Evolutionary conservation across 768 basidiomycete species (phyloP).

Genomic region (Galerina sulciceps): DNA sequence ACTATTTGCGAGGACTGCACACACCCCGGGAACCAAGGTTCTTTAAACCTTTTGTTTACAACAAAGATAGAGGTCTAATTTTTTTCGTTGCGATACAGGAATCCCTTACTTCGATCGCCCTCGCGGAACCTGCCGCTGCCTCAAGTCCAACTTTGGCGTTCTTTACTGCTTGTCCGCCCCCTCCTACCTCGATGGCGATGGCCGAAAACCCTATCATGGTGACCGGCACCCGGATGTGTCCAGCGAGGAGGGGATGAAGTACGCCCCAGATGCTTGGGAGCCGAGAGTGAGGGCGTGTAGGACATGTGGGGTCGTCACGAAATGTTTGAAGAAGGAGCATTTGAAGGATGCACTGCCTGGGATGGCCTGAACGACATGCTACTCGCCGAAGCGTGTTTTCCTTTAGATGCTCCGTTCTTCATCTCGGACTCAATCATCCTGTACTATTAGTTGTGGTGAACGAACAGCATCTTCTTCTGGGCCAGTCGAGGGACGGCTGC

Average conservation of each 20-base stretch:
- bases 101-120: not conserved
- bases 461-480: not conserved
- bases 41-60: not conserved
- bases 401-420: no score
- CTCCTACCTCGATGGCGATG: constrained; percentile 4
- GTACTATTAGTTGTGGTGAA: not conserved
- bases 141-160: not conserved
- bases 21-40: not conserved
- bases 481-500: not conserved
- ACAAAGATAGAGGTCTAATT: not conserved
- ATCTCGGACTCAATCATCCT: no score
- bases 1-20: constrained; percentile 3
- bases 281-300: not conserved
- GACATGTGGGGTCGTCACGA: not conserved
- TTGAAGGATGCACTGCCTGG: not conserved
- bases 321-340: constrained; percentile 4
- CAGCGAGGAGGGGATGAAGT: not conserved
- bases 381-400: not conserved
- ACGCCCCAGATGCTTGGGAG: not conserved
- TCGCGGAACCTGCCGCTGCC: not conserved
- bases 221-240: not conserved
- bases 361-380: no score
- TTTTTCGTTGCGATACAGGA: not conserved
- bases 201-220: not conserved
- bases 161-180: not conserved